Conservation (phyloP, 176 grass and related monocot genomes). For the Tuctoria greenei region DNA sequence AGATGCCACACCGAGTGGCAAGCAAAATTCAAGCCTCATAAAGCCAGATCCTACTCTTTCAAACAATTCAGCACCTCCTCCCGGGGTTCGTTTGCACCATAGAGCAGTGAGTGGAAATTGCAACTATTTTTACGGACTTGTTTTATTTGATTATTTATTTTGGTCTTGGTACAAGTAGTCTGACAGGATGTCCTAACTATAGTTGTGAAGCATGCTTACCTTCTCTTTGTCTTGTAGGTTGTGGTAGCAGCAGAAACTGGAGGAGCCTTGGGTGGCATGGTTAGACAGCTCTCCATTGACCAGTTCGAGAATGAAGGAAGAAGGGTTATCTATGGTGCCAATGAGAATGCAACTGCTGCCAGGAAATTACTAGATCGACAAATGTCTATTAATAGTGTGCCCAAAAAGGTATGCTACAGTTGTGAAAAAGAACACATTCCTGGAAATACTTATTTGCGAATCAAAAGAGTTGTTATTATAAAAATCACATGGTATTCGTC, state of each 20-base stretch:
- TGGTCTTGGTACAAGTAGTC: not conserved
- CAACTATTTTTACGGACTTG: conserved; percentile 17
- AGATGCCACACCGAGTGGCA: conserved; percentile 60
- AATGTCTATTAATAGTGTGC: conserved; percentile 96
- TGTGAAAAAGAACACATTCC: not conserved
- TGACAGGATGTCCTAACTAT: not conserved
- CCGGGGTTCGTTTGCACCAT: conserved; percentile 94
- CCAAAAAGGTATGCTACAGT: conserved; percentile 76
- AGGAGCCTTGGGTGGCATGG: conserved; percentile 97
- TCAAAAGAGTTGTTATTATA: not conserved
- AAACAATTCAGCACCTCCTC: conserved; percentile 57
- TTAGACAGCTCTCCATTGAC: conserved; percentile 96
- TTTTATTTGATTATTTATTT: conserved; percentile 20
- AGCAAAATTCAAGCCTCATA: conserved; percentile 65
- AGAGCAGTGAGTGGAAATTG: conserved; percentile 82
- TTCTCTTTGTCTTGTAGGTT: conserved; percentile 52
- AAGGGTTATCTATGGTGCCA: conserved; percentile 95
- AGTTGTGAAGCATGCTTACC: conserved; percentile 2
- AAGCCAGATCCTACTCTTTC: conserved; percentile 56
- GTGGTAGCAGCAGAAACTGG: conserved; percentile 98
- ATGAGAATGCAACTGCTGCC: conserved; percentile 91
- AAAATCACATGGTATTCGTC: not conserved
- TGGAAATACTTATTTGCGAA: conserved; percentile 20
- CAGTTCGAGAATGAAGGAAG: conserved; percentile 99
- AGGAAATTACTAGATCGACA: conserved; percentile 92